Evolutionary conservation across 2,329 filamentous ascomycete species (phyloP), one percentile per base, ranked within the genome.

Genomic region (Botrytis tulipae): DNA sequence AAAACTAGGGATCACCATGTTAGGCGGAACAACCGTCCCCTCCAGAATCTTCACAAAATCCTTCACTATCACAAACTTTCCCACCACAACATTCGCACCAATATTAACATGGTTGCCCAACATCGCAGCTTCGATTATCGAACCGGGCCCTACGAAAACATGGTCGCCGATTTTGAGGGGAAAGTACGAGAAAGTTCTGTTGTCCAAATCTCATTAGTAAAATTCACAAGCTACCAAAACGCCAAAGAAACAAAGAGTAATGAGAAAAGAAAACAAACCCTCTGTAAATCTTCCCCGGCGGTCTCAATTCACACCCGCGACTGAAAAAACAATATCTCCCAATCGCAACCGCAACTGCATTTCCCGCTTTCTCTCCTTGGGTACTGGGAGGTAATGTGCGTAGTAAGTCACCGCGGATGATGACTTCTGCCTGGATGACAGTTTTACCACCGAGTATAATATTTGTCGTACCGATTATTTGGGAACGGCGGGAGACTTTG

Each of bases 371-470:
- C 51, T 77, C 78, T 18, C 75, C 70, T 60, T 82, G 79, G 10
- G 84, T 84, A 1, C 84, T 82, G 2, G 85, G 80, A 4, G 86
- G 84, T 14, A 84, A 85, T 12, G 87, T 90, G 71, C 86, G 89
- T 61, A 92, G 88, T 29, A 99, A 89, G 81, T 99, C 96, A 62
- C 95, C 96, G 66, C 96, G 92, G 81, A 99, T 94, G 83, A 96
- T 94, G 79, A 94, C 95, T 81, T 97, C 95, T 76, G 94, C 92
- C 86, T 97, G 94, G 80, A 99, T 97, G 76, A 98, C 94, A 0
- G 95, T 97, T 84, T 94, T 97, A 76, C 96, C 96, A 78, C 94
- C 96, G 2, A 99, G 92, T 83, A 97, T 97, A 84, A 99, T 98
- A 84, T 98, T 97, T 79, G 97, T 94, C 35, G 95, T 98, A 79